Percentiles rank a stretch among this genome's conserved stretches.
Conservation (phyloP, 257 asterid species). For the Capsicum baccatum region DNA sequence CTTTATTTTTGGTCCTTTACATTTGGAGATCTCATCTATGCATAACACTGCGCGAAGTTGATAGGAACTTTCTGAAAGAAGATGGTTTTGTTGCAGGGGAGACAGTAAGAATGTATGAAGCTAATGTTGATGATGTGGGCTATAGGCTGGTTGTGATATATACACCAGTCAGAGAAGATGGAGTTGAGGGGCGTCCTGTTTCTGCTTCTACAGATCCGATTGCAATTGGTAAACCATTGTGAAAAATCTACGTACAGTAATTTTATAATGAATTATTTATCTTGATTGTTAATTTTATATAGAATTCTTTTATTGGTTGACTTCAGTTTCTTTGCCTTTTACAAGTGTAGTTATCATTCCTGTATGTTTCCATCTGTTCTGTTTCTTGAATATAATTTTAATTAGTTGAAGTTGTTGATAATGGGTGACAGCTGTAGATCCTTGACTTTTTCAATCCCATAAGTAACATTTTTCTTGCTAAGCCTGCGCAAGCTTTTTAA, state of each 20-base stretch:
- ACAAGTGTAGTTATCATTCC: neutral
- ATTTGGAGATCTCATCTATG: conserved; percentile 21
- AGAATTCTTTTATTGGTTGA: neutral
- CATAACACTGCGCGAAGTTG: conserved; percentile 8
- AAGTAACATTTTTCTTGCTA: neutral
- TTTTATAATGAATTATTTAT: neutral
- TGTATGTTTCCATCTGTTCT: neutral
- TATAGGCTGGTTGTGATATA: conserved; percentile 90
- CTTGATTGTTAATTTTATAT: neutral
- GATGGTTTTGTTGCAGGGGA: conserved; percentile 66
- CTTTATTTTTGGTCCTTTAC: neutral
- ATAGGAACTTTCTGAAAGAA: too few species aligned
- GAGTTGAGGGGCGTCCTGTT: conserved; percentile 88
- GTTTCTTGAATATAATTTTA: conserved; percentile 1
- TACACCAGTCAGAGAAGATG: conserved; percentile 94
- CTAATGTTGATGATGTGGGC: conserved; percentile 98
- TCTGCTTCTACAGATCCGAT: conserved; percentile 96
- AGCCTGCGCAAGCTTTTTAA: neutral
- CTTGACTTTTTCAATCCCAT: neutral
- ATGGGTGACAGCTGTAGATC: neutral
- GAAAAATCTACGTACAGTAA: conserved; percentile 9
- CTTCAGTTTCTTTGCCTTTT: conserved; percentile 1
- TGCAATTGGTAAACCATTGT: conserved; percentile 67
- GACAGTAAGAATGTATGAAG: conserved; percentile 98
- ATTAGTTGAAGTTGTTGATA: neutral